Evolutionary conservation across 2,329 filamentous ascomycete genomes (phyloP), one percentile per base, ranked within the genome.

Genomic region (Fusarium beomiforme): DNA sequence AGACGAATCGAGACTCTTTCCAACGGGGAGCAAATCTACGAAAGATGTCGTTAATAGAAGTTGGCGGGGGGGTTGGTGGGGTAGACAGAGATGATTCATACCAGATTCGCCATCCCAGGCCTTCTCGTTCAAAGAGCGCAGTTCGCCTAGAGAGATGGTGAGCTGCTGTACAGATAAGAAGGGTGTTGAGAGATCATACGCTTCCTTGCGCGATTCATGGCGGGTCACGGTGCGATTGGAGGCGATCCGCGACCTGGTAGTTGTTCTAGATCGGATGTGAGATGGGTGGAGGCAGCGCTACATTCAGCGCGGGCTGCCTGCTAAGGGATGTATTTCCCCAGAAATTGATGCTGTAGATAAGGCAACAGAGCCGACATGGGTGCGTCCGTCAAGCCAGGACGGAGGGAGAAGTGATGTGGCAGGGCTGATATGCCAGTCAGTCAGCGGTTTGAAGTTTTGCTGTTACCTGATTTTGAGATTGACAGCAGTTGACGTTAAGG

Each of bases 51-150:
- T 60, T 65, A 67, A 57, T 50, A 24, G 47, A 62, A 36, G 65
- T 65, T 54, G 61, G 58, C 31, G 64, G 70, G 46, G 64, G 8
- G 29, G 51, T 62, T 67, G 61, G 59, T 61, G 71, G 63, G 69
- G 69, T 68, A 58, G 42, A 55, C 59, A 63, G 51, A 62, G 67
- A 65, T 71, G 42, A 68, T 66, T 74, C 80, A 70, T 79, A 97
- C 95, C 93, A 86, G 88, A 91, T 77, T 97, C 93, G 78, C 94
- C 95, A 79, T 92, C 87, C 96, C 96, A 99, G 69, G 92, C 93
- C 83, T 90, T 89, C 79, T 90, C 88, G 81, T 99, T 99, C 78
- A 97, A 86, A 84, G 92, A 89, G 86, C 94, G 93, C 83, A 98
- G 88, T 86, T 97, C 93, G 85, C 94, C 94, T 98, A 79, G 9